Base-by-base conservation (phyloP, 2,329 filamentous ascomycete genomes). In the Nothophoma quercina region DNA sequence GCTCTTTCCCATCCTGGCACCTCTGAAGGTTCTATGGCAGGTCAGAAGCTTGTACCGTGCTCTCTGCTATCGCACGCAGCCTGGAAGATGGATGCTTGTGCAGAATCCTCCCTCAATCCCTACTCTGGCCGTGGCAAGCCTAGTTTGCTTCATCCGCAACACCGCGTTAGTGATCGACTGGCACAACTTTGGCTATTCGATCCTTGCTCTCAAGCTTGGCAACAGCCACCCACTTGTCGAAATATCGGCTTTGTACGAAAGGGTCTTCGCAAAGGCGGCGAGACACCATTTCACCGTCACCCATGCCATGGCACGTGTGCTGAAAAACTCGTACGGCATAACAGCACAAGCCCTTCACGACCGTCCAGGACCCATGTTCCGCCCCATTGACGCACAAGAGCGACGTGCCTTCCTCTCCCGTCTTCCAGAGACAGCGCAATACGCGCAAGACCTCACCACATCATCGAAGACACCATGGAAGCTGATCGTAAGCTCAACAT, bases 161-260 rank as follows among this genome's bases (percentile, higher is more conserved):
- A 96, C 90, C 30, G 85, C 85, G 50, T 83, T 99, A 4, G 82
- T 98, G 55, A 89, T 98, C 48, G 95, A 99, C 78, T 99, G 95
- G 95, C 95, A 99, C 79, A 99, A 99, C 76, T 98, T 97, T 75
- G 95, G 93, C 63, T 96, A 93, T 81, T 93, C 91, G 7, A 96
- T 99, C 64, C 85, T 99, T 3, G 89, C 83, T 2, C 74, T 88
- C 40, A 88, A 87, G 56, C 77, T 89, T 1, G 84, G 85, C 0
- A 59, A 76, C 2, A 74, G 70, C 5, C 90, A 96, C 68, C 88
- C 88, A 0, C 83, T 97, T n/a, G 91, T 97, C 7, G 81, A 77
- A 22, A 70, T 96, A 7, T 90, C 93, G 19, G 86, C 86, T 58
- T 81, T 81, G 68, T 97, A 97, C 69, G 95, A 99, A 75, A 83